Percentiles rank a stretch among this genome's conserved stretches.
Conservation (phyloP, 352 stramenopile species). For the Phytophthora syringae region DNA sequence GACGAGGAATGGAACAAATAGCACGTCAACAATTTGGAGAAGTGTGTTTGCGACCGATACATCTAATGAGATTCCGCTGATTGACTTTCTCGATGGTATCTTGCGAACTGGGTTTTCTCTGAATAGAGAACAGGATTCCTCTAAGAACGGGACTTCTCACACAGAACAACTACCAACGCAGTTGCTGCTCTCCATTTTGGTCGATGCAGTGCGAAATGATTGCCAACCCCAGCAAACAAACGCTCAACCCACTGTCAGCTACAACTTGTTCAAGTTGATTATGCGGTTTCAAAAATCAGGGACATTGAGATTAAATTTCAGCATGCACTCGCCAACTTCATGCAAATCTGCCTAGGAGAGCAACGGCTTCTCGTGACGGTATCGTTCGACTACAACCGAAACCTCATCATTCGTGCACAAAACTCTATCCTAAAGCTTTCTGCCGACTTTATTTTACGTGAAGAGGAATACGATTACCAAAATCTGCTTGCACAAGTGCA, state of each 20-base stretch:
- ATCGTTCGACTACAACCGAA: constrained; percentile 27
- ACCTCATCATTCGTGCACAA: constrained; percentile 48
- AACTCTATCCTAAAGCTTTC: constrained; percentile 67
- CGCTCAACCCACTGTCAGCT: constrained; percentile 22
- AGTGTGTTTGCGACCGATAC: constrained; percentile 45
- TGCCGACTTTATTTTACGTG: constrained; percentile 54
- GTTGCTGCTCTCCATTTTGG: constrained; percentile 43
- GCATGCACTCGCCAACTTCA: constrained; percentile 47
- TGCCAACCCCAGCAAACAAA: neutral
- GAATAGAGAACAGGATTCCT: neutral
- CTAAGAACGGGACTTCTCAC: neutral
- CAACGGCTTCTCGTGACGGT: constrained; percentile 58
- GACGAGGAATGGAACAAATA: constrained; percentile 35
- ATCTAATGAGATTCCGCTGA: constrained; percentile 43
- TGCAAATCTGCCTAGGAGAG: constrained; percentile 47
- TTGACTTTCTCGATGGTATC: constrained; percentile 52
- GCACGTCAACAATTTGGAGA: constrained; percentile 52
- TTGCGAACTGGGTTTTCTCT: constrained; percentile 45
- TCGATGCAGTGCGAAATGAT: constrained; percentile 55
- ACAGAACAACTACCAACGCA: constrained; percentile 35
- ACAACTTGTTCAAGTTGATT: constrained; percentile 57
- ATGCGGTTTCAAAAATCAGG: constrained; percentile 51
- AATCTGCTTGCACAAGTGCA: constrained; percentile 36
- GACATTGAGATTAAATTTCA: constrained; percentile 58
- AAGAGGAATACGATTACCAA: constrained; percentile 55